phyloP scores from a whole-genome alignment of 2,329 filamentous ascomycete genomes.

The Fusarium pseudoanthophilum region DNA sequence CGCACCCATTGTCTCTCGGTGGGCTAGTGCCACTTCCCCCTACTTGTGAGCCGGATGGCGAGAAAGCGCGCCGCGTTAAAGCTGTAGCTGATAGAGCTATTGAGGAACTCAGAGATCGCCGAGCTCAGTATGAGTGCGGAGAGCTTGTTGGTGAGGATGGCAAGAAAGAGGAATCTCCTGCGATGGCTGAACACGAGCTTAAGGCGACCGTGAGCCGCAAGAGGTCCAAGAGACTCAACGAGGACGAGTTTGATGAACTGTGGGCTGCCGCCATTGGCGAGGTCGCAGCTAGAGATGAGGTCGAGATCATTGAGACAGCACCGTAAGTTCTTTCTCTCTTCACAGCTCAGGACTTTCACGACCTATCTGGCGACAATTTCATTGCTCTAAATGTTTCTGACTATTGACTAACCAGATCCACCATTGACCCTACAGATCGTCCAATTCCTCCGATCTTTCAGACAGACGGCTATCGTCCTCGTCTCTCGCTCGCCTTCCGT shows the following conservation, averaged over 20 bases:
- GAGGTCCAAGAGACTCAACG: constrained; percentile 83
- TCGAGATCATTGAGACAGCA: constrained; percentile 58
- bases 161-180: constrained; percentile 66
- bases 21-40: constrained; percentile 87
- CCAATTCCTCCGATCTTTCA: constrained; percentile 70
- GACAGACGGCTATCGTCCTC: constrained; percentile 77
- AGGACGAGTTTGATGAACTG: constrained; percentile 91
- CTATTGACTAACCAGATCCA: constrained; percentile 86
- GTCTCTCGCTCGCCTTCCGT: constrained; percentile 90
- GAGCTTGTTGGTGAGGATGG: constrained; percentile 72
- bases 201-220: constrained; percentile 81
- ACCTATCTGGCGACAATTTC: constrained; percentile 34
- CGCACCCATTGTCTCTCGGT: constrained; percentile 83
- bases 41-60: constrained; percentile 93
- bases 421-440: constrained; percentile 77
- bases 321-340: constrained; percentile 61
- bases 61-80: constrained; percentile 88
- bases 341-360: constrained; percentile 11
- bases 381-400: constrained; percentile 58
- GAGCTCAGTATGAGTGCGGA: constrained; percentile 92
- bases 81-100: constrained; percentile 88
- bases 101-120: constrained; percentile 84
- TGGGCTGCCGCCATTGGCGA: constrained; percentile 80
- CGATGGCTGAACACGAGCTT: constrained; percentile 75
- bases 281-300: constrained; percentile 71